Percentiles rank a stretch among this genome's conserved stretches.
Evolutionary conservation across 2,329 filamentous ascomycete species (phyloP).

Genomic region (Trichoderma koningii): DNA sequence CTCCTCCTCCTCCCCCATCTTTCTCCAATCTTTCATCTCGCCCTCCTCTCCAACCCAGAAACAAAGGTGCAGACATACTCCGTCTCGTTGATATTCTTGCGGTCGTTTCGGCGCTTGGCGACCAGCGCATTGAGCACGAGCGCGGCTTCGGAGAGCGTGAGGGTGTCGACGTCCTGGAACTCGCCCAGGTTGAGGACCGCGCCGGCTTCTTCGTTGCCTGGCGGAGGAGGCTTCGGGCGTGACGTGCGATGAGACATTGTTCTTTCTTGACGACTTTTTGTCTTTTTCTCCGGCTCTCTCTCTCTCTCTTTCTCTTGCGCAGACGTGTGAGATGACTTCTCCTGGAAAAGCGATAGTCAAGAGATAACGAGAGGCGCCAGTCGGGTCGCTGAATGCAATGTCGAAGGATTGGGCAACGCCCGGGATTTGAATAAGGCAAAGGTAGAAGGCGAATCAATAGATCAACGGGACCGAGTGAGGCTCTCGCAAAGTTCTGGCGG

Average conservation of each 20-base stretch:
- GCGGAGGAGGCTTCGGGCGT: slow-evolving; percentile 66
- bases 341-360: background rate
- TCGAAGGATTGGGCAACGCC: background rate
- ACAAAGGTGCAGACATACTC: slow-evolving; percentile 58
- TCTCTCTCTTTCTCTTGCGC: background rate
- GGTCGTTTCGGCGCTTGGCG: slow-evolving; percentile 74
- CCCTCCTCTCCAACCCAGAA: background rate
- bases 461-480: background rate
- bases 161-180: slow-evolving; percentile 86
- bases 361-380: background rate
- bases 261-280: background rate
- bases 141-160: slow-evolving; percentile 89
- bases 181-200: slow-evolving; percentile 83
- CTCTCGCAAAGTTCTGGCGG: slow-evolving; percentile 22
- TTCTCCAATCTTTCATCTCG: background rate
- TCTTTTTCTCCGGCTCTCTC: background rate
- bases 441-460: too few relatives aligned
- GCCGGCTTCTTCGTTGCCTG: slow-evolving; percentile 86
- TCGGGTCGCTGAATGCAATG: background rate
- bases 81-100: slow-evolving; percentile 81
- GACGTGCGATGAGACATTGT: slow-evolving; percentile 47
- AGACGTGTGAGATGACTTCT: background rate
- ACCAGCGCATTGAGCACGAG: slow-evolving; percentile 90
- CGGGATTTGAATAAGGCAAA: background rate
- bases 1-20: background rate